These are phyloP conservation scores for Sugiyamaella boreocaroliniensis DNA, from an alignment of 805 yeast species.

Conservation along the genomic window DNA sequence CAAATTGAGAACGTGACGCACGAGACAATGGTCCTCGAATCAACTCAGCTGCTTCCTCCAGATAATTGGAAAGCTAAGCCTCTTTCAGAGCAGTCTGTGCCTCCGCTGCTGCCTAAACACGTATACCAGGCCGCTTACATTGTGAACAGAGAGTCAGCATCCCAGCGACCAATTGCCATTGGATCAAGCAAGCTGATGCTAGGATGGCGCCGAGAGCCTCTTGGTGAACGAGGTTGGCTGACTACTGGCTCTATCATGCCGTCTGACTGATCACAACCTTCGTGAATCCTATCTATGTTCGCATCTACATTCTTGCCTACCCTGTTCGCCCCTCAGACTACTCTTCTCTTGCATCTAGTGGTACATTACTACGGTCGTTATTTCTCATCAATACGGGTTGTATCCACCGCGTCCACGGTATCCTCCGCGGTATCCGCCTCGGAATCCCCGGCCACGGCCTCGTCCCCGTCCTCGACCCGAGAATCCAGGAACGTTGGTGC, in stretches of 20 bases:
- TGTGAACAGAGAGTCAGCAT: conserved; percentile 13
- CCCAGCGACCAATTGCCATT: conserved; percentile 10
- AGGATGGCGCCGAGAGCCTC: conserved; percentile 33
- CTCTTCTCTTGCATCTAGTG: background rate
- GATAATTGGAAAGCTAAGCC: conserved; percentile 21
- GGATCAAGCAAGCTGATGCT: conserved; percentile 21
- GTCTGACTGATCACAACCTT: background rate
- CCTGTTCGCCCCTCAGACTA: background rate
- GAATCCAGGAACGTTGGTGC: conserved; percentile 77
- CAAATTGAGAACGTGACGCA: conserved; percentile 31
- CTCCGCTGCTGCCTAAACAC: conserved; percentile 26
- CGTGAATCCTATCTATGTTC: background rate
- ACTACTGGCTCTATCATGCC: conserved; percentile 17
- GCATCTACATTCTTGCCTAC: background rate
- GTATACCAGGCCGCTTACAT: conserved; percentile 25
- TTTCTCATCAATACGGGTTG: conserved; percentile 35
- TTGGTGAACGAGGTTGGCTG: conserved; percentile 32
- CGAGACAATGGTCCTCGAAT: conserved; percentile 25
- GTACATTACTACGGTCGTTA: background rate
- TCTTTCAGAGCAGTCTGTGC: conserved; percentile 1
- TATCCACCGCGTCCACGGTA: conserved; percentile 38
- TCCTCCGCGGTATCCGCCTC: conserved; percentile 36
- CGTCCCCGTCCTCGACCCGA: conserved; percentile 47
- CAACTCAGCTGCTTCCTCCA: conserved; percentile 23
- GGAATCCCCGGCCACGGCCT: conserved; percentile 37